phyloP scores from a whole-genome alignment of 2,329 filamentous ascomycete species.

The Falciphora oryzae region DNA sequence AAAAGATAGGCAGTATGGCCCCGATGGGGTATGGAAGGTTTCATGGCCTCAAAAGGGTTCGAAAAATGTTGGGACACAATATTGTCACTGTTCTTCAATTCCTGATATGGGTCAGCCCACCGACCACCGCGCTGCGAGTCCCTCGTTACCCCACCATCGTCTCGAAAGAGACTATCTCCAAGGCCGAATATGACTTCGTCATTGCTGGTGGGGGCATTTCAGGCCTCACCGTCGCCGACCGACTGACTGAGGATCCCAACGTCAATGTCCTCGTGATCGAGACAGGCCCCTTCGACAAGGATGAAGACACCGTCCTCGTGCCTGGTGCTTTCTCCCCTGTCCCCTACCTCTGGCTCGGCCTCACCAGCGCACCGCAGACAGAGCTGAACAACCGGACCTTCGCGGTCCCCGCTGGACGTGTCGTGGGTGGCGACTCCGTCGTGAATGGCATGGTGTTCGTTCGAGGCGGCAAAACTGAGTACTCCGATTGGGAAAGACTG shows the following conservation, averaged over 20 bases:
- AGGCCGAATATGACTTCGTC: slow-evolving; percentile 23
- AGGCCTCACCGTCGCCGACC: slow-evolving; percentile 43
- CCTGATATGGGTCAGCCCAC: too few species aligned
- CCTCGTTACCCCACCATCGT: too few species aligned
- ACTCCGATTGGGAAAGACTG: slow-evolving; percentile 36
- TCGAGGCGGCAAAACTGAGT: background rate
- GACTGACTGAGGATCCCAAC: slow-evolving; percentile 38
- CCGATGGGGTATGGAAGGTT: too few species aligned
- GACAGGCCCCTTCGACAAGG: slow-evolving; percentile 18
- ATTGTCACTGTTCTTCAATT: too few species aligned
- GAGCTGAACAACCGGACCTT: slow-evolving; percentile 25
- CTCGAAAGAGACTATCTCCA: too few species aligned
- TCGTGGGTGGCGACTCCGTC: slow-evolving; percentile 55
- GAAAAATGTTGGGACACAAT: too few species aligned
- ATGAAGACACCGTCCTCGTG: slow-evolving; percentile 22
- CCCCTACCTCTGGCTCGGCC: slow-evolving; percentile 23
- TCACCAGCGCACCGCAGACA: slow-evolving; percentile 23
- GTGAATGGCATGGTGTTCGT: slow-evolving; percentile 48
- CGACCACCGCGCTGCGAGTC: too few species aligned
- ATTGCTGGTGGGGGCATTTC: slow-evolving; percentile 47
- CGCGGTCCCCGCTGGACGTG: slow-evolving; percentile 30
- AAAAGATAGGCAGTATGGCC: too few species aligned
- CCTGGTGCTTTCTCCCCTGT: slow-evolving; percentile 24
- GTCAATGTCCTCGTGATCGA: slow-evolving; percentile 27
- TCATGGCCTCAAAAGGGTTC: too few species aligned